Conservation (phyloP, 1,139 yeast genomes). For the Magnusiomyces ingens region DNA sequence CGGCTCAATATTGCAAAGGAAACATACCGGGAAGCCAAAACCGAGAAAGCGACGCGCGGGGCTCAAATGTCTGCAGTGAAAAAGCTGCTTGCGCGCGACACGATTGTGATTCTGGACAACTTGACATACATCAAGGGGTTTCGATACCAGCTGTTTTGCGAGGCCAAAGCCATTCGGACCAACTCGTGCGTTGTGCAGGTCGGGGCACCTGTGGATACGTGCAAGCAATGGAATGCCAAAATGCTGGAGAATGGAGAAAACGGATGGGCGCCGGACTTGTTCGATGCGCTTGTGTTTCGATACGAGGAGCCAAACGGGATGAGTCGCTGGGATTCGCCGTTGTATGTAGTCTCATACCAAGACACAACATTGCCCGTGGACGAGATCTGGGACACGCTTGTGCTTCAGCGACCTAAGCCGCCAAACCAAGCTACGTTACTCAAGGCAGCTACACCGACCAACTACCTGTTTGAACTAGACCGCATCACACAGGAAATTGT, state of each 20-base stretch:
- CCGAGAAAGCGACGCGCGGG: conserved; percentile 79
- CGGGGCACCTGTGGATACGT: conserved; percentile 55
- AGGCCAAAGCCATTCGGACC: conserved; percentile 77
- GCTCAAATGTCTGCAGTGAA: conserved; percentile 84
- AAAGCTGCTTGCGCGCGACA: conserved; percentile 61
- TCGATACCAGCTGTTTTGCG: conserved; percentile 88
- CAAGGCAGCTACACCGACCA: conserved; percentile 72
- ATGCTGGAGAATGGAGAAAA: not conserved
- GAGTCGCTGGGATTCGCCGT: conserved; percentile 91
- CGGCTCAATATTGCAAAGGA: conserved; percentile 63
- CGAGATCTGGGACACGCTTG: conserved; percentile 66
- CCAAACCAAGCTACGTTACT: conserved; percentile 38
- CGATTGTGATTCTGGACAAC: conserved; percentile 77
- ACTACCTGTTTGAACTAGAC: conserved; percentile 76
- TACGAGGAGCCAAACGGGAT: conserved; percentile 89
- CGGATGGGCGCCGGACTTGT: conserved; percentile 60
- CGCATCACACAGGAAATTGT: conserved; percentile 60
- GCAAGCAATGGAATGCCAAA: conserved; percentile 54
- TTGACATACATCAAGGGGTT: conserved; percentile 91
- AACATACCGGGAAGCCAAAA: conserved; percentile 57
- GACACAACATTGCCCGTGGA: conserved; percentile 49
- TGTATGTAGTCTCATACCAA: conserved; percentile 62
- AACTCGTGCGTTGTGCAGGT: conserved; percentile 80
- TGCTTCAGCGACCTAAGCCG: conserved; percentile 48
- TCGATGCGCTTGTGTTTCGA: conserved; percentile 68